These are phyloP conservation scores for Pistacia vera DNA, from an alignment of 345 rosid species.

Conservation along the genomic window DNA sequence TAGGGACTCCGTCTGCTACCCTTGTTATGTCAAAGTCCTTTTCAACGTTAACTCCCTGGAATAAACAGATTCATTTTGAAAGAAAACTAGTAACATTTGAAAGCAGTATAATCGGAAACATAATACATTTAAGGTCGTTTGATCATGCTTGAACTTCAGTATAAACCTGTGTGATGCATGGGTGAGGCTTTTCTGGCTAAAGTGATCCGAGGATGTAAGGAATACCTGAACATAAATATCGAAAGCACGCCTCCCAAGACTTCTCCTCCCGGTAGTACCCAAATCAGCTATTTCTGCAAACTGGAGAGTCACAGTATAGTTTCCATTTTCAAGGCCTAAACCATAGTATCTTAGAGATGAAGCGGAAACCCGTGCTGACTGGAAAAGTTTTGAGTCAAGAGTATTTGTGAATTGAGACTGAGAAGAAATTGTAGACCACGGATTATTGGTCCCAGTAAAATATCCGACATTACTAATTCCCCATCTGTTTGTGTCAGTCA, in stretches of 20 bases:
- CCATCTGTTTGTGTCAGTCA: constrained; percentile 49
- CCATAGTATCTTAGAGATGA: constrained; percentile 75
- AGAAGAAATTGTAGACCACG: constrained; percentile 26
- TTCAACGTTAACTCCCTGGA: constrained; percentile 44
- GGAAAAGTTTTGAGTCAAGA: constrained; percentile 38
- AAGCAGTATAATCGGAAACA: not conserved
- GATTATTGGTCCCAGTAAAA: constrained; percentile 32
- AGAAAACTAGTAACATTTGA: not conserved
- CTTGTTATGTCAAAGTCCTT: constrained; percentile 48
- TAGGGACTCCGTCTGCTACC: constrained; percentile 32
- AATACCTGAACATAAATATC: constrained; percentile 58
- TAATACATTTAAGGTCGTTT: not conserved
- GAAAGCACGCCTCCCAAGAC: constrained; percentile 51
- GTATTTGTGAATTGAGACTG: constrained; percentile 39
- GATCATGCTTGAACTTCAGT: not conserved
- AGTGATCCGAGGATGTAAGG: not conserved
- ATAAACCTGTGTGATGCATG: too few species aligned
- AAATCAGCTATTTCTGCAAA: constrained; percentile 45
- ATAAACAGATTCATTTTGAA: not conserved
- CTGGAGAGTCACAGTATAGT: constrained; percentile 52
- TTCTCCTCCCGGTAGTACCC: constrained; percentile 33
- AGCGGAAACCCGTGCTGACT: constrained; percentile 64
- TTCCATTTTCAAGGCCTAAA: constrained; percentile 79
- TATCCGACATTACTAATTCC: constrained; percentile 49
- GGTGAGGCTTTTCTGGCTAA: too few species aligned